Percentiles rank a stretch among this genome's conserved stretches.
phyloP scores from a whole-genome alignment of 2,329 filamentous ascomycete species.

The Verruconis gallopava region DNA sequence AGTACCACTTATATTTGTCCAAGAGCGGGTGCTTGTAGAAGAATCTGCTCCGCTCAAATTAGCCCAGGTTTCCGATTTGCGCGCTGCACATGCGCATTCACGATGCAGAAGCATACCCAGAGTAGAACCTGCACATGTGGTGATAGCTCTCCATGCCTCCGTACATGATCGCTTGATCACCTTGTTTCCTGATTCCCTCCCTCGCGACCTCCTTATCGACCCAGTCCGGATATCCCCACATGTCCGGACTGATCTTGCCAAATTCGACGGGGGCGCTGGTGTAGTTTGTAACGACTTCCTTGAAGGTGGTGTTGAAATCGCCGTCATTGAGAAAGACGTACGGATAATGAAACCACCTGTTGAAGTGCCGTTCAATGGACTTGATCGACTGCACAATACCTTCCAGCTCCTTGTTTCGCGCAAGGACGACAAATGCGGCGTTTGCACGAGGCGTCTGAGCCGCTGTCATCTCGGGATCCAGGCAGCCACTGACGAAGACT shows the following conservation, averaged over 20 bases:
- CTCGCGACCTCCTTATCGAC: conserved; percentile 85
- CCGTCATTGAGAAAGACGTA: conserved; percentile 98
- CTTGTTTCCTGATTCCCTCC: conserved; percentile 93
- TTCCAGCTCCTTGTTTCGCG: conserved; percentile 89
- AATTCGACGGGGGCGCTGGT: conserved; percentile 84
- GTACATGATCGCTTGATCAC: conserved; percentile 97
- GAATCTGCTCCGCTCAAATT: conserved; percentile 45
- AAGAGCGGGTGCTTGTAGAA: conserved; percentile 96
- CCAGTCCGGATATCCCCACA: conserved; percentile 98
- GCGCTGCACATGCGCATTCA: no score
- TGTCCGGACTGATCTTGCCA: conserved; percentile 76
- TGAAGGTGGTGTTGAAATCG: conserved; percentile 92
- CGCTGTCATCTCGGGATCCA: conserved; percentile 54
- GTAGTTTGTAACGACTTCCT: conserved; percentile 74
- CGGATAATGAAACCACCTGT: conserved; percentile 96
- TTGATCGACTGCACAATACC: conserved; percentile 95
- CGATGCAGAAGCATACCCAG: conserved; percentile 49
- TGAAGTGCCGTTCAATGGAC: conserved; percentile 97
- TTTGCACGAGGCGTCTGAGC: conserved; percentile 73
- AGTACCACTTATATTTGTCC: conserved; percentile 98
- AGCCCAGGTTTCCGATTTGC: not conserved
- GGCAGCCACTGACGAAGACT: conserved; percentile 84
- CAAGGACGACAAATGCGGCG: conserved; percentile 88
- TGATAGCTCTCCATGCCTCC: conserved; percentile 98
- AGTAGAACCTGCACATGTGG: conserved; percentile 99